Evolutionary conservation across 768 basidiomycete species (phyloP).

Genomic region (Mycena haematopus): DNA sequence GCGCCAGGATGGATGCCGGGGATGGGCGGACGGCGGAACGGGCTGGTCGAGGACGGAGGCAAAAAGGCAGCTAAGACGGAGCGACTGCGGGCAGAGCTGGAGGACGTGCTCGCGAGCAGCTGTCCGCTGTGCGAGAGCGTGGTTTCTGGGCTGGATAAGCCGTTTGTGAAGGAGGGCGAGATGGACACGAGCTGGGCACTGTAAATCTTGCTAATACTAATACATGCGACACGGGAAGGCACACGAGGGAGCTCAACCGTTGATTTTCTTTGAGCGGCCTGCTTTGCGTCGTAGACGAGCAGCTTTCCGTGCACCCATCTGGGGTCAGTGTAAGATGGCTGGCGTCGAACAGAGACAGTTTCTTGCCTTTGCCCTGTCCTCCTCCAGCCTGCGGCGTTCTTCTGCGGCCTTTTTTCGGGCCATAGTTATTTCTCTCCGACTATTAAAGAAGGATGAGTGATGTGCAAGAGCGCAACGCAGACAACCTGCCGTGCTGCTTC

Average conservation of each 20-base stretch:
- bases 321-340: conserved; percentile 19
- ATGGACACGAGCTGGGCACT: conserved; percentile 79
- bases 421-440: conserved; percentile 69
- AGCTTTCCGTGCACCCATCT: conserved; percentile 86
- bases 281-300: conserved; percentile 74
- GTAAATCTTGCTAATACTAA: conserved; percentile 38
- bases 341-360: conserved; percentile 5
- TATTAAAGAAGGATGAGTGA: conserved; percentile 35
- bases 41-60: conserved; percentile 55
- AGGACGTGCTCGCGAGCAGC: conserved; percentile 85
- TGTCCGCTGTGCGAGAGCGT: conserved; percentile 96
- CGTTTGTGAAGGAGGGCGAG: conserved; percentile 84
- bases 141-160: conserved; percentile 82
- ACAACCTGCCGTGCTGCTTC: conserved; percentile 63
- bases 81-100: conserved; percentile 81
- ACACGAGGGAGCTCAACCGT: conserved; percentile 54
- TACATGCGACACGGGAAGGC: conserved; percentile 3
- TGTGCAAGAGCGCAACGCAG: neutral
- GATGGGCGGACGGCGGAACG: conserved; percentile 58
- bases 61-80: conserved; percentile 74
- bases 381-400: conserved; percentile 71
- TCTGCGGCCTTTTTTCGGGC: conserved; percentile 77
- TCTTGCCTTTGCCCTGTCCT: conserved; percentile 66
- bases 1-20: conserved; percentile 81
- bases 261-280: conserved; percentile 82